Evolutionary conservation across 2,329 filamentous ascomycete species (phyloP), one percentile per base, ranked within the genome.

Genomic region (Trichoderma sp.): DNA sequence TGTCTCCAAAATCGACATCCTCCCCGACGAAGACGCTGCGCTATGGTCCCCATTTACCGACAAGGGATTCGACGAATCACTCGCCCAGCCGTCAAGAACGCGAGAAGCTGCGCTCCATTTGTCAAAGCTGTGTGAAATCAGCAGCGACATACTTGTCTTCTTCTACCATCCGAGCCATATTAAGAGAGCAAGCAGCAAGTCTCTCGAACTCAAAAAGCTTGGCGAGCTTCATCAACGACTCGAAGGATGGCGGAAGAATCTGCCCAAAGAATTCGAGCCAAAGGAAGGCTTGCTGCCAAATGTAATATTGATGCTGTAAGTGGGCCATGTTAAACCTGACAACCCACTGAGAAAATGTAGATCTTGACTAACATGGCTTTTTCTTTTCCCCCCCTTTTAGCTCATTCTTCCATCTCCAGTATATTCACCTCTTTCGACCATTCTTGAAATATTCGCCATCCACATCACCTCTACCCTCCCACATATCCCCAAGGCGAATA

Each of bases 391-490:
- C n/a, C n/a, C n/a, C n/a, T 0, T n/a, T 34, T 32, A 97, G 94
- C 82, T 98, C 98, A 94, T 97, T 98, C 80, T 97, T 95, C 79
- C 94, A 98, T 76, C 86, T 98, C 0, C 89, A 97, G 58, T 97
- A 96, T 77, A 97, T 98, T 70, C 94, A 98, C 76, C 89, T 98
- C 5, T 98, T 97, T 83, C 89, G 95, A 5, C 95, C 96, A 0
- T 98, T 98, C 77, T 85, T 98, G 61, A 97, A 96, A 78, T 98
- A 97, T 76, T 91, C 88, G 3, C 93, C 91, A 59, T 83, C 87
- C 7, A 90, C 89, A 1, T 97, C 94, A 0, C 95, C 94, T 0
- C 85, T 97, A 1, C 95, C 94, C 4, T 82, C 89, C 2, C 93
- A 97, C 74, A 92, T 97, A 21, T 97, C 94, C 8, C 95, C 96